A percentile compares a stretch with the other conserved stretches of the same genome.
These are phyloP conservation scores for Sporothrix variecibatus DNA, from an alignment of 2,329 filamentous ascomycete genomes.

Conservation along the genomic window DNA sequence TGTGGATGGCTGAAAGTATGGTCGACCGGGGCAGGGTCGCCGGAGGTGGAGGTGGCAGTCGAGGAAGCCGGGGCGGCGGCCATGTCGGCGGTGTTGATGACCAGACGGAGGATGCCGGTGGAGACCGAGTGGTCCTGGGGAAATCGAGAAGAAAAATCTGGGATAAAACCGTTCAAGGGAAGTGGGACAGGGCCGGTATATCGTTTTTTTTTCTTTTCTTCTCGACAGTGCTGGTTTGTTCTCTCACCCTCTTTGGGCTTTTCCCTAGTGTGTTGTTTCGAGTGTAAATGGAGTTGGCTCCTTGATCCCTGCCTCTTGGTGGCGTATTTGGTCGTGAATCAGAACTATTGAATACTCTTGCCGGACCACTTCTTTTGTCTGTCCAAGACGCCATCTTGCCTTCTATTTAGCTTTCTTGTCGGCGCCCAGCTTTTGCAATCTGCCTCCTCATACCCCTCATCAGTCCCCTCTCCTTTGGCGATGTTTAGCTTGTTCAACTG, in stretches of 20 bases:
- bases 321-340: not conserved
- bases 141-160: not conserved
- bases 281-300: not conserved
- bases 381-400: not conserved
- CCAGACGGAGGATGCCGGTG: no score
- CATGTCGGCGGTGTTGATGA: not conserved
- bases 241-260: not conserved
- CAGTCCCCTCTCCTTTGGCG: not conserved
- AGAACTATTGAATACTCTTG: not conserved
- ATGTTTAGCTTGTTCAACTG: not conserved
- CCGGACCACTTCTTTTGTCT: not conserved
- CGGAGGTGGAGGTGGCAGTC: not conserved
- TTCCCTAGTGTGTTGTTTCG: not conserved
- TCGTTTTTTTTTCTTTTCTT: not conserved
- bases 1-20: not conserved
- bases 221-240: not conserved
- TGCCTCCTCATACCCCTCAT: not conserved
- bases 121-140: no score
- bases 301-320: not conserved
- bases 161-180: not conserved
- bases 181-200: not conserved
- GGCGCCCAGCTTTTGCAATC: not conserved
- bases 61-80: not conserved
- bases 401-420: not conserved
- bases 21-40: constrained; percentile 5